Evolutionary conservation across 257 asterid species (phyloP), one percentile per base, ranked within the genome.

Genomic region (Fraxinus cuspidata): DNA sequence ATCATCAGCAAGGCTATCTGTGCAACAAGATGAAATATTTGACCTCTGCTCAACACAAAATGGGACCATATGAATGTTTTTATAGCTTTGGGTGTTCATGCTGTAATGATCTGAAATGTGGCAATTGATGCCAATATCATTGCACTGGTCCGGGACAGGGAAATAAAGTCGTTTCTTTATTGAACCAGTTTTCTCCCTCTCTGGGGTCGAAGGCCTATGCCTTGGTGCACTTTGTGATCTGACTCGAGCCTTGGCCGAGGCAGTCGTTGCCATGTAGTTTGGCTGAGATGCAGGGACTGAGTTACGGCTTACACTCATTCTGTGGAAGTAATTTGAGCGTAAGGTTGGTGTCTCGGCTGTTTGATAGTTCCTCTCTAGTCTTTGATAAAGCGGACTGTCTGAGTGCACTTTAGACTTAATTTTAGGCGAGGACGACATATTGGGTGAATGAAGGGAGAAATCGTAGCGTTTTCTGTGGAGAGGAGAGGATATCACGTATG

Each of bases 191-290:
- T 65, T 86, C 44, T 82, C 91, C 70, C 87, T 85, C 29, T 79
- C 83, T 0, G 96, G 96, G 80, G 94, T 87, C 42, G 40, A 67
- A 25, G 77, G 79, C 84, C 90, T 89, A 35, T 75, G 89, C 84
- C 91, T 88, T 1, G 96, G 94, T 51, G 89, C 81, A 80, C 96
- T 94, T 0, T 76, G 79, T 18, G 98, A 85, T 65, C 92, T 87
- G 15, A 84, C 84, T 34, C 98, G 85, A 1, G 96, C 98, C 80
- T 72, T 86, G 37, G 97, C 92, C 29, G 97, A 92, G 69, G 86
- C 94, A 15, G 97, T 94, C 58, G 93, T 85, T 0, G 90, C 90
- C 98, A 94, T 92, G 53, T 92, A 94, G 74, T 81, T 88, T 1
- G 97, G 98, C 66, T 65, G 74, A 38, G 86, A 60, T 70, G 70